phyloP scores from a whole-genome alignment of 164 flowering plant genomes.

The Piper betle region DNA sequence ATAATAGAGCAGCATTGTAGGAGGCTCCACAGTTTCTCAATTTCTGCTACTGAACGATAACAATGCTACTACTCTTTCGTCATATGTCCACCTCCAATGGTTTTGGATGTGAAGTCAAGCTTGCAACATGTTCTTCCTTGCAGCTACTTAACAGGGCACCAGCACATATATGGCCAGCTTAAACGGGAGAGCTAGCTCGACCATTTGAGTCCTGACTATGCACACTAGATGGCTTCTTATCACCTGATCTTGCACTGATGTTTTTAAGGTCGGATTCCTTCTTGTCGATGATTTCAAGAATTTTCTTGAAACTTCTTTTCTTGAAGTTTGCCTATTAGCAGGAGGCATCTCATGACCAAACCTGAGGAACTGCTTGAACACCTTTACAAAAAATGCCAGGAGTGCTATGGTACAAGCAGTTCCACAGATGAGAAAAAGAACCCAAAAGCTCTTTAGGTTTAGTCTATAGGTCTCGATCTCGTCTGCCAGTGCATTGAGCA shows the following conservation, averaged over 20 bases:
- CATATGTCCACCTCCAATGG: not conserved
- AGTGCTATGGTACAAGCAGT: conserved; percentile 55
- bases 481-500: conserved; percentile 30
- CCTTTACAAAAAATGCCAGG: conserved; percentile 32
- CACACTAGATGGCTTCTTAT: conserved; percentile 12
- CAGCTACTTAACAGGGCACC: not conserved
- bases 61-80: not conserved
- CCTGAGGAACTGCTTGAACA: conserved; percentile 41
- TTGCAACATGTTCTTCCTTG: not conserved
- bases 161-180: too few relatives aligned
- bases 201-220: conserved; percentile 24
- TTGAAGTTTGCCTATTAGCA: conserved; percentile 5
- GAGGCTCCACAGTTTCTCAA: not conserved
- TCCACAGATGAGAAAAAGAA: conserved; percentile 77
- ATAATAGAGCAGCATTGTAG: too few relatives aligned
- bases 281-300: conserved; percentile 49
- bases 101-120: too few relatives aligned
- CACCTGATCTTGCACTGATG: conserved; percentile 17
- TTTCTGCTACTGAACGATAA: not conserved
- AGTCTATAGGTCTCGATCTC: conserved; percentile 35
- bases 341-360: conserved; percentile 22
- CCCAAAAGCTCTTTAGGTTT: conserved; percentile 82
- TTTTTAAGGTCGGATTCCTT: conserved; percentile 41
- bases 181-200: conserved; percentile 17
- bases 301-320: conserved; percentile 33